Evolutionary conservation across 140 eudicot species (phyloP), one percentile per base, ranked within the genome.

Genomic region (Cichorium intybus): DNA sequence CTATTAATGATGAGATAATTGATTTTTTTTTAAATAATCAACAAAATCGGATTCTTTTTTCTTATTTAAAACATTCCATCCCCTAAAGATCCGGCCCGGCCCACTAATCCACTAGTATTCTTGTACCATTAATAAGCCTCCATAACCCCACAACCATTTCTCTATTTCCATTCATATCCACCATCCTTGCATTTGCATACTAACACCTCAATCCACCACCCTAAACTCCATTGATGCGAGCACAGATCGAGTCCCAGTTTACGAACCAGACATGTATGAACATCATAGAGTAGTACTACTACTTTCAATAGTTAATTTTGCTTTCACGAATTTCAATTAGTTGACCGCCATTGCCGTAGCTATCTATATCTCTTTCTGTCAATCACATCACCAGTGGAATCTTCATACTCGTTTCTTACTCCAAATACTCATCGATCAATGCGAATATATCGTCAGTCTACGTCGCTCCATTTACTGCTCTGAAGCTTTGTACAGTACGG

Each of bases 331-430:
- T 72, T 28, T 54, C 78, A 48, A 54, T 17, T 60, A 63, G 34
- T 58, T 62, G 39, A 62, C 59, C 60, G 37, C 58, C 58, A 69
- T 41, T 62, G 52, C 62, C 35, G 22, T 51, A 66, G 49, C 35
- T 33, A 24, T 7, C 24, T 17, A 0, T 41, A 14, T 41, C 14
- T 18, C 66, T 69, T 22, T 73, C 67, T 45, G 60, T 64, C 73
- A 64, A 65, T 69, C 75, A 69, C 45, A 69, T 69, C 77, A 45
- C n/a, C 66, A 31, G 27, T 73, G 72, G 61, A 73, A 73, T 73
- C 78, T 61, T 18, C 76, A 31, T 37, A 39, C 73, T 62, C 55
- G 18, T 41, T 24, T 62, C 50, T 48, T 48, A 48, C 54, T 48
- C 27, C 34, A 27, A 55, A 10, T 35, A 21, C 69, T 48, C 70